Conservation (phyloP, 1,284 basidiomycete genomes). For the Moesziomyces antarcticus region DNA sequence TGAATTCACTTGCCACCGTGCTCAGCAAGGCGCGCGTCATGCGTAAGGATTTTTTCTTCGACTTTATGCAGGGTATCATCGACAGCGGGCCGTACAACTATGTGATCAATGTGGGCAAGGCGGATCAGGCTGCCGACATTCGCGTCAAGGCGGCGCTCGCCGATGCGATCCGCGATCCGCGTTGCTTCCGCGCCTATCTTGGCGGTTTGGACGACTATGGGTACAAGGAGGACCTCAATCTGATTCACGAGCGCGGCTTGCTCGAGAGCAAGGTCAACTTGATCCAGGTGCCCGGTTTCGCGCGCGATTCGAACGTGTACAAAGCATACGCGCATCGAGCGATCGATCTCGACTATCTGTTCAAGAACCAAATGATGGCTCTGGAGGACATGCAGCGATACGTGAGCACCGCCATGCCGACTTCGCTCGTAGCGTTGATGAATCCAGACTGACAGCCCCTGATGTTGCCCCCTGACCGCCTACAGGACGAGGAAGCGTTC, state of each 20-base stretch:
- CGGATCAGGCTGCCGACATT: constrained; percentile 33
- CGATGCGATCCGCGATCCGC: constrained; percentile 32
- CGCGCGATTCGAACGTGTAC: constrained; percentile 24
- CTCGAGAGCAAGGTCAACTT: constrained; percentile 33
- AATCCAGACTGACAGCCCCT: background rate
- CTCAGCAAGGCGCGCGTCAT: constrained; percentile 1
- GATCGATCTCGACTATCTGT: constrained; percentile 42
- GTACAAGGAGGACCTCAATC: constrained; percentile 30
- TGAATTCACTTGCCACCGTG: constrained; percentile 6
- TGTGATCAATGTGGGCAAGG: constrained; percentile 30
- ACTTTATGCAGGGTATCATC: constrained; percentile 27
- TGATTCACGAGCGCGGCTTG: constrained; percentile 18
- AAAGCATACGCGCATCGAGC: constrained; percentile 22
- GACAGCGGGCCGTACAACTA: constrained; percentile 37
- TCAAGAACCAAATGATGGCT: constrained; percentile 7
- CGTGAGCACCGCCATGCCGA: constrained; percentile 12
- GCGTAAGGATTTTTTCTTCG: constrained; percentile 8
- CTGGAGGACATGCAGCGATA: background rate
- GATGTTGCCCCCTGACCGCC: background rate
- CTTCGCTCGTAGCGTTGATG: background rate
- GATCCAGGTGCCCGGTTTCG: constrained; percentile 37
- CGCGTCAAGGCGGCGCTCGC: constrained; percentile 42
- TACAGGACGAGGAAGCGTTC: constrained; percentile 8
- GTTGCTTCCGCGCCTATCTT: constrained; percentile 35
- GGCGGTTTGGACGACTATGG: constrained; percentile 48